A percentile compares a stretch with the other conserved stretches of the same genome.
Conservation (phyloP, 805 yeast species). For the Suhomyces prunicola region DNA sequence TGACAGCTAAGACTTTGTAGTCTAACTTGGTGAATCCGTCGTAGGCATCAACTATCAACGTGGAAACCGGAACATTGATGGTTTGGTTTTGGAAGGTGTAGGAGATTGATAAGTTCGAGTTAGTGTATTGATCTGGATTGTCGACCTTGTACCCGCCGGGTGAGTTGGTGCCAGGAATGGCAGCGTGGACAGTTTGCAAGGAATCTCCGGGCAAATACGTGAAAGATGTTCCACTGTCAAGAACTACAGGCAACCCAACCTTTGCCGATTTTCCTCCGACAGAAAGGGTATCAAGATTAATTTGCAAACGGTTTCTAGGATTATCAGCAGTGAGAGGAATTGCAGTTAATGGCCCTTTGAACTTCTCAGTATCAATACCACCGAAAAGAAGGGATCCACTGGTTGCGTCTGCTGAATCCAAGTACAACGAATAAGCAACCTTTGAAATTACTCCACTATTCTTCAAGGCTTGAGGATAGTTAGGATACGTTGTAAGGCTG, state of each 20-base stretch:
- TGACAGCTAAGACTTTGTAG: background rate
- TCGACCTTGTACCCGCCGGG: background rate
- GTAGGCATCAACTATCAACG: conserved; percentile 19
- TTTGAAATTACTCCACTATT: background rate
- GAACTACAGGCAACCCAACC: background rate
- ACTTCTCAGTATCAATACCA: conserved; percentile 2
- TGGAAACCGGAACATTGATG: conserved; percentile 47
- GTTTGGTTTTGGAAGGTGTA: conserved; percentile 57
- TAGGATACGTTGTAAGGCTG: conserved; percentile 16
- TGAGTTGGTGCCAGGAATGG: background rate
- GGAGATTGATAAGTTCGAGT: conserved; percentile 32
- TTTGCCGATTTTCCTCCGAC: background rate
- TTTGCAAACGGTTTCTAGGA: conserved; percentile 16
- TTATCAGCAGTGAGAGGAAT: conserved; percentile 18
- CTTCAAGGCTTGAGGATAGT: background rate
- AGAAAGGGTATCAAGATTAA: background rate
- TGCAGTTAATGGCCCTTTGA: background rate
- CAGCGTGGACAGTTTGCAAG: background rate
- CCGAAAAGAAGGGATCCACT: conserved; percentile 1
- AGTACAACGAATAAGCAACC: conserved; percentile 2
- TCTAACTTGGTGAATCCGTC: background rate
- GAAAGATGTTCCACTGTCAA: conserved; percentile 10
- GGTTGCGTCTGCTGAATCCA: background rate
- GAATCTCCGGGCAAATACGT: conserved; percentile 6
- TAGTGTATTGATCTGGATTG: conserved; percentile 29